Conservation (phyloP, 2,329 filamentous ascomycete species). For the Hymenoscyphus linearis region DNA sequence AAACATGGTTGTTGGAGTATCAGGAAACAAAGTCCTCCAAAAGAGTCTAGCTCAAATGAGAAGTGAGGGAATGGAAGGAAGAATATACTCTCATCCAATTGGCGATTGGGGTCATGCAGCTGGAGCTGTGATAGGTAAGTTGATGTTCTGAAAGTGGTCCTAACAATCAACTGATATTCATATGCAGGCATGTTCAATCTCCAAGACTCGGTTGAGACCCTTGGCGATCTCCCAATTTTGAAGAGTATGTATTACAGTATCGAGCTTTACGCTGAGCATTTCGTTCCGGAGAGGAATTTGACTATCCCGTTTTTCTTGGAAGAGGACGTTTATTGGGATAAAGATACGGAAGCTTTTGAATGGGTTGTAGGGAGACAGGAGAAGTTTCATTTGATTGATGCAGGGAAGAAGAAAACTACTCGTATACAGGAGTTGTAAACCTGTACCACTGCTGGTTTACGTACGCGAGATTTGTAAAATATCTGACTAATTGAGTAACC, state of each 20-base stretch:
- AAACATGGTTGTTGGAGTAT: slow-evolving; percentile 40
- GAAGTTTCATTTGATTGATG: slow-evolving; percentile 37
- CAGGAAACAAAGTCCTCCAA: slow-evolving; percentile 42
- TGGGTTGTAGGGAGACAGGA: slow-evolving; percentile 47
- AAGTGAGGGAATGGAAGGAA: slow-evolving; percentile 40
- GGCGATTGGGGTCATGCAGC: slow-evolving; percentile 48
- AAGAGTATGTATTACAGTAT: slow-evolving; percentile 45
- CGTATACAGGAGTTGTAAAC: not conserved
- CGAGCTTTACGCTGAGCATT: slow-evolving; percentile 44
- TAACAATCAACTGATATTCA: not conserved
- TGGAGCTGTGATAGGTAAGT: slow-evolving; percentile 42
- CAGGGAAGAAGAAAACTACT: not conserved
- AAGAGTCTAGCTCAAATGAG: slow-evolving; percentile 37
- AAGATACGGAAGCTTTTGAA: slow-evolving; percentile 37
- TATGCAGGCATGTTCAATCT: slow-evolving; percentile 44
- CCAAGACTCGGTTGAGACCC: slow-evolving; percentile 41
- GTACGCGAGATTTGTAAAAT: too few species aligned
- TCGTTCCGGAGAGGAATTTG: slow-evolving; percentile 40
- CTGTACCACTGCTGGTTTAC: too few species aligned
- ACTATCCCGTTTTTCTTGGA: slow-evolving; percentile 44
- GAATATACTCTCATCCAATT: slow-evolving; percentile 45
- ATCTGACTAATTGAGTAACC: too few species aligned
- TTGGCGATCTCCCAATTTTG: slow-evolving; percentile 43
- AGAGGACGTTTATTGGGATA: slow-evolving; percentile 45
- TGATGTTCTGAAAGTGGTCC: not conserved